Base-by-base conservation (phyloP, 2,329 filamentous ascomycete species). In the Septoria petroselini region DNA sequence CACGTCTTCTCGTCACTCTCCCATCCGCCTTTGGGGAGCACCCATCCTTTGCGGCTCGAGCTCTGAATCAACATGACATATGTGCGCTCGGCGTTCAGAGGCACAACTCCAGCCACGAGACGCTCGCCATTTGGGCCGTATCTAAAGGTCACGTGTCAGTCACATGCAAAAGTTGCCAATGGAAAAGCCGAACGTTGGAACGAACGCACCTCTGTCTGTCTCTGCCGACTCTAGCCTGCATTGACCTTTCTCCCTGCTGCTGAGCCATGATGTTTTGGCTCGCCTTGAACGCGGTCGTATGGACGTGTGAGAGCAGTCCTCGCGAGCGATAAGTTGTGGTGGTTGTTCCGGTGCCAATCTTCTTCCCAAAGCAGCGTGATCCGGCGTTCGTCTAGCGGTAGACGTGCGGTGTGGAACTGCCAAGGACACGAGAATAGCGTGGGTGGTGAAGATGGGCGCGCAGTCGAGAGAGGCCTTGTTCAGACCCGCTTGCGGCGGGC, bases 21-120 rank as follows among this genome's bases (percentile, higher is more conserved):
- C 91, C 93, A 98, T 53, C 93, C 93, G 66, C 93, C 93, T 70
- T 98, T 98, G 53, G 93, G 93, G 52, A 98, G 78, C 35, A 98
- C 93, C 93, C 93, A 98, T 63, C 88, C 88, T 69, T 88, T 88
- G 63, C 90, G 85, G 58, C 88, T 82, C 44, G 88, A 91, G 47
- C 90, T 95, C 74, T 96, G 90, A 63, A 97, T 95, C 61, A 98
- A 78, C 61, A 98, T 79, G 54, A 98, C 91, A 70, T 87, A 85
- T 63, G 83, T 84, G 70, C 88, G 91, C 74, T 95, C 91, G 63
- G 79, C 72, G 48, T 88, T 93, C 58, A 97, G 77, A 58, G 93
- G 89, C 40, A 98, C 93, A 51, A 97, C 84, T 62, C 93, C 93
- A 54, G 93, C 91, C 62, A 98, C 93, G 55, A 97, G 84, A 60